These are phyloP conservation scores for Xylaria nigripes DNA, from an alignment of 495 filamentous ascomycete species.

Conservation along the genomic window DNA sequence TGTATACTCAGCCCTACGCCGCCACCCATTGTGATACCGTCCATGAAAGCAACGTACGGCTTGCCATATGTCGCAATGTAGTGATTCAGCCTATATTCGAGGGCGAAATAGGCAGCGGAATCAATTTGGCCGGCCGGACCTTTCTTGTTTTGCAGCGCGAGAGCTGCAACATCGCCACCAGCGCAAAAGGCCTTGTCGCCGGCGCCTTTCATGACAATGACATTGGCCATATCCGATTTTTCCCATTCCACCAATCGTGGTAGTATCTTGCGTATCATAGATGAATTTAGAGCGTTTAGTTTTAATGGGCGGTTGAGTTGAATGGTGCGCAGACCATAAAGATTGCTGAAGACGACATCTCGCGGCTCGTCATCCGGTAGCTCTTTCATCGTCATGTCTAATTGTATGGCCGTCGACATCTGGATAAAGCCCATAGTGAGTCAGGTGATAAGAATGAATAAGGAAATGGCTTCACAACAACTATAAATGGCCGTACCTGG, in stretches of 20 bases:
- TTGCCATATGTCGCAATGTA: slow-evolving; percentile 89
- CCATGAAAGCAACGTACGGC: slow-evolving; percentile 93
- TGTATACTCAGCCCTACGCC: slow-evolving; percentile 91
- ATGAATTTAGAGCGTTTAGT: slow-evolving; percentile 82
- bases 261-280: slow-evolving; percentile 88
- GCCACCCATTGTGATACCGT: slow-evolving; percentile 97
- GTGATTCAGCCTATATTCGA: slow-evolving; percentile 93
- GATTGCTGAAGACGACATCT: slow-evolving; percentile 83
- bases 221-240: slow-evolving; percentile 86
- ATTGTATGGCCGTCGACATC: slow-evolving; percentile 51
- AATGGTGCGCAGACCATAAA: slow-evolving; percentile 83
- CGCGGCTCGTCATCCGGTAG: slow-evolving; percentile 63
- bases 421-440: slow-evolving; percentile 19
- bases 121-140: slow-evolving; percentile 57
- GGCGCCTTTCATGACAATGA: slow-evolving; percentile 84
- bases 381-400: slow-evolving; percentile 37
- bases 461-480: background rate
- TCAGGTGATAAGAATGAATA: background rate
- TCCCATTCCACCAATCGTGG: slow-evolving; percentile 85
- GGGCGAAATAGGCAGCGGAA: slow-evolving; percentile 76
- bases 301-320: slow-evolving; percentile 90
- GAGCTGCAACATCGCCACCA: slow-evolving; percentile 76
- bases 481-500: slow-evolving; percentile 30
- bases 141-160: slow-evolving; percentile 62
- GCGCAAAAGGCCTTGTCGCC: slow-evolving; percentile 83